Conservation (phyloP, 805 yeast species). For the Lachancea sp. region DNA sequence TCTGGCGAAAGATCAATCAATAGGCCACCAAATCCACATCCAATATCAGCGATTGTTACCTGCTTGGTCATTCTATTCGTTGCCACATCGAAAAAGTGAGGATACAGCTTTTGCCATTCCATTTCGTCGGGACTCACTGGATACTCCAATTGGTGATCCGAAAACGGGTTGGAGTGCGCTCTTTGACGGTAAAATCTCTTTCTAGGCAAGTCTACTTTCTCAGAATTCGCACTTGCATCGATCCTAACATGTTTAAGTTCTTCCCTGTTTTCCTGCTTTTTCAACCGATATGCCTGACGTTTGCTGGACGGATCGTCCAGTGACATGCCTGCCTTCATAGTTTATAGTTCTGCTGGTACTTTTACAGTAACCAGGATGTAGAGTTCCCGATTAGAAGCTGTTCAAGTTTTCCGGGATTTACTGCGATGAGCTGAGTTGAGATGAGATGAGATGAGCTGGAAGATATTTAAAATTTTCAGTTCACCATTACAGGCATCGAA, state of each 20-base stretch:
- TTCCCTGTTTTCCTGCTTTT: slow-evolving; percentile 45
- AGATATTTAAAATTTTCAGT: not conserved
- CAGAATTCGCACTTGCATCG: slow-evolving; percentile 30
- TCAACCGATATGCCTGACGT: slow-evolving; percentile 37
- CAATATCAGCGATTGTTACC: slow-evolving; percentile 91
- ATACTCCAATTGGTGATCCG: slow-evolving; percentile 88
- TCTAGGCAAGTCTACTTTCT: slow-evolving; percentile 54
- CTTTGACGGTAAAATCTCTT: slow-evolving; percentile 90
- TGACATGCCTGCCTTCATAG: slow-evolving; percentile 8
- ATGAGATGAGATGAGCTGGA: not conserved
- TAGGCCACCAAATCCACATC: slow-evolving; percentile 97
- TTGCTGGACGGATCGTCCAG: slow-evolving; percentile 18
- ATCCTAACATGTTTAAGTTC: slow-evolving; percentile 43
- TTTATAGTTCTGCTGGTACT: not conserved
- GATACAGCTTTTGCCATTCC: slow-evolving; percentile 83
- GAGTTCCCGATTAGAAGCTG: not conserved
- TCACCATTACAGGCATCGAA: not conserved
- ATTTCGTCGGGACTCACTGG: slow-evolving; percentile 74
- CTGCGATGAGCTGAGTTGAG: not conserved
- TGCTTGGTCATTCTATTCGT: slow-evolving; percentile 39
- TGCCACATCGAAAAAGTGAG: slow-evolving; percentile 44
- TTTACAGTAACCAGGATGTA: not conserved
- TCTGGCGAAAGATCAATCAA: slow-evolving; percentile 70
- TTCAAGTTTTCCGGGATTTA: not conserved
- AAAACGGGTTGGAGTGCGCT: slow-evolving; percentile 96